Percentiles rank a stretch among this genome's conserved stretches.
phyloP scores from a whole-genome alignment of 495 filamentous ascomycete genomes.

The Annulohypoxylon stygium region DNA sequence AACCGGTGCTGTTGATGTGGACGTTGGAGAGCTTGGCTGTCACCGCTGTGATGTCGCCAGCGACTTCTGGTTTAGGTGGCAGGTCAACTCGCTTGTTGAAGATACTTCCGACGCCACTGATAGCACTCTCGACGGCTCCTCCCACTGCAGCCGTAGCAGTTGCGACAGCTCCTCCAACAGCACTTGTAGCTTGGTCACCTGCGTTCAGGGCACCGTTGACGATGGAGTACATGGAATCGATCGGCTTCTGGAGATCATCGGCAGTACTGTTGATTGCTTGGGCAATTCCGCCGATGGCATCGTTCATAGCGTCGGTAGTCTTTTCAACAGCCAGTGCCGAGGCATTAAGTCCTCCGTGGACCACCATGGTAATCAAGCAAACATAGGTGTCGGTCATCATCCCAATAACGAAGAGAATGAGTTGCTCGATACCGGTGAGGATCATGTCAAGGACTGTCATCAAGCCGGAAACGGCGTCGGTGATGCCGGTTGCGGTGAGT shows the following conservation, averaged over 20 bases:
- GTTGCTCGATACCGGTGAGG: conserved; percentile 85
- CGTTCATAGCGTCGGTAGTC: conserved; percentile 78
- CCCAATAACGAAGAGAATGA: conserved; percentile 90
- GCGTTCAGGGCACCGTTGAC: conserved; percentile 68
- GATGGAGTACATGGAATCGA: conserved; percentile 71
- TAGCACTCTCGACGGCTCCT: conserved; percentile 61
- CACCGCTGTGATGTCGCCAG: conserved; percentile 62
- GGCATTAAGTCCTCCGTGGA: conserved; percentile 79
- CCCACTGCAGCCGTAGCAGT: conserved; percentile 63
- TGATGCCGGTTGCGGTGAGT: conserved; percentile 80
- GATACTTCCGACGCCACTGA: conserved; percentile 32
- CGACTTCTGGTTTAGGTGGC: conserved; percentile 68
- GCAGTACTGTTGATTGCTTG: conserved; percentile 70
- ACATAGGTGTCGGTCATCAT: conserved; percentile 89
- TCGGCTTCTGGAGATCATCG: conserved; percentile 66
- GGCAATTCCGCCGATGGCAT: conserved; percentile 74
- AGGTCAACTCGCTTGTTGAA: conserved; percentile 54
- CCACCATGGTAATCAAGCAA: conserved; percentile 84
- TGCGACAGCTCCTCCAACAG: conserved; percentile 63
- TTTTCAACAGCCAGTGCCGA: conserved; percentile 77
- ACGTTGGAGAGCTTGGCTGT: conserved; percentile 71
- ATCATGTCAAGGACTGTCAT: conserved; percentile 80
- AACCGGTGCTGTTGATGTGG: conserved; percentile 70
- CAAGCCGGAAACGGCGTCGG: conserved; percentile 80
- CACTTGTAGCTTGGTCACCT: conserved; percentile 58